These are phyloP conservation scores for Leccinum uliginosum DNA, from an alignment of 768 basidiomycete genomes.

Conservation along the genomic window DNA sequence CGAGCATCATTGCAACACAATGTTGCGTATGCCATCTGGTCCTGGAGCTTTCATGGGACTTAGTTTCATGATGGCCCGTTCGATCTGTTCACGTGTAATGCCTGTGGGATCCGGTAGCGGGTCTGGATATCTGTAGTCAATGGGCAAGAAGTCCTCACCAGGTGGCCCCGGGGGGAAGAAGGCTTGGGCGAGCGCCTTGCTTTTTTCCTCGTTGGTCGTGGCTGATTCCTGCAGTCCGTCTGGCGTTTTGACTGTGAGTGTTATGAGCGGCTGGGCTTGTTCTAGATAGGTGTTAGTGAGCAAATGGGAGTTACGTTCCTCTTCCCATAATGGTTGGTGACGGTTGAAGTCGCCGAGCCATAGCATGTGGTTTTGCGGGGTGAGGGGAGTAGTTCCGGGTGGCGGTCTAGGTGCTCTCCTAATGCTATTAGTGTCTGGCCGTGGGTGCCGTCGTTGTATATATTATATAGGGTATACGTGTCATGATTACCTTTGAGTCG, in stretches of 20 bases:
- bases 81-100: not conserved
- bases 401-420: no score
- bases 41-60: not conserved
- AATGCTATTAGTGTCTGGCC: not conserved
- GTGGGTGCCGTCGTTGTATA: not conserved
- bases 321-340: not conserved
- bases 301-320: not conserved
- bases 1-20: not conserved
- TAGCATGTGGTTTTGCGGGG: not conserved
- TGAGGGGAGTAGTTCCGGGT: no score
- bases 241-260: constrained; percentile 1
- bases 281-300: not conserved
- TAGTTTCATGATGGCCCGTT: not conserved
- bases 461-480: not conserved
- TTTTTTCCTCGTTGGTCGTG: not conserved
- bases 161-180: not conserved
- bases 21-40: not conserved
- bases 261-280: not conserved
- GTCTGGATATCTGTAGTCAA: not conserved
- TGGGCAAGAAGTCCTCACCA: not conserved
- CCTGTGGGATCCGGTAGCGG: not conserved
- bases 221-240: not conserved
- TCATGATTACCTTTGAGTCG: not conserved
- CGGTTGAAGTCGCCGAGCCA: not conserved
- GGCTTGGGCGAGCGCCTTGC: not conserved